Evolutionary conservation across 2,329 filamentous ascomycete species (phyloP), one percentile per base, ranked within the genome.

Genomic region (Aspergillus sp.): DNA sequence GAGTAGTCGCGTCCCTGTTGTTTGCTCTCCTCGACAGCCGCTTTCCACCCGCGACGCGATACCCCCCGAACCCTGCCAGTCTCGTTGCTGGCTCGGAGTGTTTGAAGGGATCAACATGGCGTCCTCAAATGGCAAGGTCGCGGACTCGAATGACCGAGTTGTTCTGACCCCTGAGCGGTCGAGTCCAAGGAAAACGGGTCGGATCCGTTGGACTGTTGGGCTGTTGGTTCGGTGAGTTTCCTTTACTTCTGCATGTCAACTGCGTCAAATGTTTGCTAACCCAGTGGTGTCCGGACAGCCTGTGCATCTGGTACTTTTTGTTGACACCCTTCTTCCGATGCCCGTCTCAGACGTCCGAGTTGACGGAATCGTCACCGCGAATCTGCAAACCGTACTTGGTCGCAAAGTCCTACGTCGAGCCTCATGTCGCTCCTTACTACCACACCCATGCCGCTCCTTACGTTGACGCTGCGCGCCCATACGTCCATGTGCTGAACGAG

Each of bases 241-340:
- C 40, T 11, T 39, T 47, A 24, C 40, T 11, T 39, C 35, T n/a
- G 45, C 3, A 43, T 41, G 7, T 15, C 33, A 33, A 27, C 31
- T 23, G 39, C 19, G 23, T 45, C 50, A 3, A 3, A 35, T 23
- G 17, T 7, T 17, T 21, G 23, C 31, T 27, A 21, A 50, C 41
- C 45, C 11, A 31, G 14, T 41, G 47, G 45, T 15, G 33, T 43
- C 5, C 21, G 1, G 54, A 48, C 61, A 93, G 93, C 68, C 74
- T 97, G 45, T 74, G 88, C 57, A 89, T 91, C 19, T 99, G 93
- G 93, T 96, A 95, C 73, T 83, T 87, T 37, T 86, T 98, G 63
- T 75, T 92, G 60, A 95, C 90, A 23, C 79, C 95, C 55, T 76
- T 93, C 58, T 90, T 99, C 73, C 86, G 88, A 60, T 99, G 93